Evolutionary conservation across 2,329 filamentous ascomycete species (phyloP), one percentile per base, ranked within the genome.

Genomic region (Diaporthe humulicola): DNA sequence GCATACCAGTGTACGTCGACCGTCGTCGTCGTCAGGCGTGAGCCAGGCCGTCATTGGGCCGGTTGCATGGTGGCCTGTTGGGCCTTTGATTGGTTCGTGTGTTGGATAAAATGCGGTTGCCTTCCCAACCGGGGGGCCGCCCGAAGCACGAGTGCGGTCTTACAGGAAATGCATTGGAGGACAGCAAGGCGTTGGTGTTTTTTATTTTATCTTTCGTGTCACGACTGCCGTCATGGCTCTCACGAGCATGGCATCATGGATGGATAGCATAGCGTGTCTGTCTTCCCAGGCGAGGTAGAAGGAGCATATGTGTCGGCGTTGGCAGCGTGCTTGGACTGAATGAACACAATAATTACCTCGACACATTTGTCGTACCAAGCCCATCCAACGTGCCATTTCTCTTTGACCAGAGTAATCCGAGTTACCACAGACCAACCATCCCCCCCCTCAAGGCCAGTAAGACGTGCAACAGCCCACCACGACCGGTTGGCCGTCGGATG

Each of bases 1-100:
- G 97, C 22, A 93, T 99, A 81, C 97, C 97, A 40, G 95, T 98
- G 77, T 98, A 95, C 84, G 87, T 98, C 77, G 85, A 83, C 64
- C 73, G 75, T 28, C 30, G 25, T 17, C 19, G 36, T 50, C 40
- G 30, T 38, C 38, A 70, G 38, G 60, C 30, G 48, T 58, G 33
- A 54, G 66, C 52, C 50, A 28, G 57, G 25, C 33, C 40, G 40
- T 8, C 12, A 9, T 60, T 22, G 61, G 19, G n/a, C 5, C 45
- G 6, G 50, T 28, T 61, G 28, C 57, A 54, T 54, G 33, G 56
- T 74, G 71, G 64, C 14, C 14, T 54, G 4, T n/a, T 57, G 45
- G 69, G 45, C 30, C 57, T 19, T 9, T 33, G 45, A 54, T 52
- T 54, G 45, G 36, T 33, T 56, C 40, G 28, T 28, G 28, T 28